phyloP scores from a whole-genome alignment of 139 green algal species.

The Microglena sp. region DNA sequence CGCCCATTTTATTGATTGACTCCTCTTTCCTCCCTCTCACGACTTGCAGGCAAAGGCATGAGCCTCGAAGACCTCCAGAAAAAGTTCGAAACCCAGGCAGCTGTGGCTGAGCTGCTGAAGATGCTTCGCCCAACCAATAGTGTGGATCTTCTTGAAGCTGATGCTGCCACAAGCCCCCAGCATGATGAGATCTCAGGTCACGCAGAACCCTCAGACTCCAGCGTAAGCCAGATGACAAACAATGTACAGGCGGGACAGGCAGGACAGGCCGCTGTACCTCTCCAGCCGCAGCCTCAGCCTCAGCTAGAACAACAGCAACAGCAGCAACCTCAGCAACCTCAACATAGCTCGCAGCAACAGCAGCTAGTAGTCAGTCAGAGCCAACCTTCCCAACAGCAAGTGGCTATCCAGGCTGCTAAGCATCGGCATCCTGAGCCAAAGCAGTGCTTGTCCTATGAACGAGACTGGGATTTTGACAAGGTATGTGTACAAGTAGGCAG shows the following conservation, averaged over 20 bases:
- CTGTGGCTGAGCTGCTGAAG: slow-evolving; percentile 32
- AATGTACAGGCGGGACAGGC: slow-evolving; percentile 11
- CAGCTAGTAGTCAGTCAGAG: slow-evolving; percentile 4
- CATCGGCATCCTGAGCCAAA: slow-evolving; percentile 5
- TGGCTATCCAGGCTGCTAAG: not conserved
- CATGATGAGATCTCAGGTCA: too few species aligned
- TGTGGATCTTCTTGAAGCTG: not conserved
- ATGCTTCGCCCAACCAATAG: slow-evolving; percentile 19
- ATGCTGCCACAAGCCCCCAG: not conserved
- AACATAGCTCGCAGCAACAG: slow-evolving; percentile 4
- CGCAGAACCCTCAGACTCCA: too few species aligned
- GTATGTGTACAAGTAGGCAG: not conserved
- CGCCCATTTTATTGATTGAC: too few species aligned
- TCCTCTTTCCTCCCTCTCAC: too few species aligned
- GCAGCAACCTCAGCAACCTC: slow-evolving; percentile 1
- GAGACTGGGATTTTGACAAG: slow-evolving; percentile 31
- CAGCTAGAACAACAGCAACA: slow-evolving; percentile 14
- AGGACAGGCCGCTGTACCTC: not conserved
- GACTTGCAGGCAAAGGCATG: slow-evolving; percentile 19
- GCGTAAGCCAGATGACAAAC: too few species aligned
- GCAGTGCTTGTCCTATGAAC: slow-evolving; percentile 30
- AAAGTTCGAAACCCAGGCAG: slow-evolving; percentile 30
- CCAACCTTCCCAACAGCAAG: not conserved
- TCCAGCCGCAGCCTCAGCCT: not conserved
- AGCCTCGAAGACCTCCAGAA: slow-evolving; percentile 26